Evolutionary conservation across 2,329 filamentous ascomycete genomes (phyloP).

Genomic region (Phyllosticta paracitricarpa): DNA sequence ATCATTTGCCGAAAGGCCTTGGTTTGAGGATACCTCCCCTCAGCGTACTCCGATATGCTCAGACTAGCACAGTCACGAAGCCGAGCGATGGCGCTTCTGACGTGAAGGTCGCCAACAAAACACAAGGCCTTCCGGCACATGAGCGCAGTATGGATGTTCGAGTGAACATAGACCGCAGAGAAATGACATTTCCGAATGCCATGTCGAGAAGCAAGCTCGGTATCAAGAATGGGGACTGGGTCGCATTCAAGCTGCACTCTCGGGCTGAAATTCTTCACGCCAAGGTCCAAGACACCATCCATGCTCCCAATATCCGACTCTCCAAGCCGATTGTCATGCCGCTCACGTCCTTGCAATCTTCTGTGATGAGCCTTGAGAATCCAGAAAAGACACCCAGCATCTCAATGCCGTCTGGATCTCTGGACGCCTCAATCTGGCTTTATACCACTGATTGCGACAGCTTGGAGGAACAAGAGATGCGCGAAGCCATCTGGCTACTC

Average conservation of each 20-base stretch:
- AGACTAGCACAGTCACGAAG: slow-evolving; percentile 11
- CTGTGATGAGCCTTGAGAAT: neutral
- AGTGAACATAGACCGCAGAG: slow-evolving; percentile 12
- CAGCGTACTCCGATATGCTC: neutral
- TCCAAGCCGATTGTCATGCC: neutral
- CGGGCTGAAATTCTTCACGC: neutral
- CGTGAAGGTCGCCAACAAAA: neutral
- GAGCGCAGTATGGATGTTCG: neutral
- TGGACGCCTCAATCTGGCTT: slow-evolving; percentile 24
- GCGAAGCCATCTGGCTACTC: slow-evolving; percentile 40
- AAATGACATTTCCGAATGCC: slow-evolving; percentile 32
- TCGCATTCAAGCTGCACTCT: slow-evolving; percentile 25
- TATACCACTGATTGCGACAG: slow-evolving; percentile 52
- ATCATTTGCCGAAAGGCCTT: slow-evolving; percentile 43
- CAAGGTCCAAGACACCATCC: neutral
- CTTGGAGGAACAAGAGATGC: slow-evolving; percentile 37
- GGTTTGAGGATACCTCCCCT: slow-evolving; percentile 41
- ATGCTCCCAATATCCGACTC: neutral
- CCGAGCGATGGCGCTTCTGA: neutral
- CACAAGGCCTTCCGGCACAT: neutral
- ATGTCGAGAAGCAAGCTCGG: neutral
- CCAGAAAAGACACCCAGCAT: neutral
- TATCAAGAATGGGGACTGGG: slow-evolving; percentile 44
- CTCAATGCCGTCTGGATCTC: slow-evolving; percentile 19
- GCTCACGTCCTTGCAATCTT: neutral